Evolutionary conservation across 139 green algal species (phyloP).

Genomic region (Chlorella sp.): DNA sequence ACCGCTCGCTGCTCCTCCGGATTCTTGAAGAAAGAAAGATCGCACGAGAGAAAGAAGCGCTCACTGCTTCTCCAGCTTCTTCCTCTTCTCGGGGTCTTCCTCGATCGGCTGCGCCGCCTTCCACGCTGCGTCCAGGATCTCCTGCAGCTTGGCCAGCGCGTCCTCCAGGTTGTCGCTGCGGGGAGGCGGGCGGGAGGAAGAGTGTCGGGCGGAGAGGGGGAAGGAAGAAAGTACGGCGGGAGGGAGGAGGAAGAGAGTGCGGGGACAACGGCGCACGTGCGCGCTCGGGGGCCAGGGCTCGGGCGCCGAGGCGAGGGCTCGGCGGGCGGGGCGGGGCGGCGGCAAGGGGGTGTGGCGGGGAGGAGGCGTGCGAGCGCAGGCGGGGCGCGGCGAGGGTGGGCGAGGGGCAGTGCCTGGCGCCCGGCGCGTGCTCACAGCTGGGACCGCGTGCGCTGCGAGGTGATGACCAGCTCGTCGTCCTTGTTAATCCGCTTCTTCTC

Average conservation of each 20-base stretch:
- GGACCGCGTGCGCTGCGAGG: slow-evolving; percentile 80
- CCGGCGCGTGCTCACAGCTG: slow-evolving; percentile 68
- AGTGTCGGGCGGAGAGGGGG: too few species aligned
- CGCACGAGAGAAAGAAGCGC: not conserved
- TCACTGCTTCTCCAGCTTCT: slow-evolving; percentile 74
- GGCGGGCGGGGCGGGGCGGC: too few species aligned
- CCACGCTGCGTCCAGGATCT: slow-evolving; percentile 79
- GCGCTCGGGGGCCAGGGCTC: too few species aligned
- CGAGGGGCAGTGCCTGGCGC: too few species aligned
- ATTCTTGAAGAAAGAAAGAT: not conserved
- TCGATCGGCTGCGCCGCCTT: slow-evolving; percentile 73
- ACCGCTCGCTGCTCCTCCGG: not conserved
- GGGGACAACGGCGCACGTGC: not conserved
- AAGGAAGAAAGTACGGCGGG: not conserved
- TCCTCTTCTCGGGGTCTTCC: slow-evolving; percentile 79
- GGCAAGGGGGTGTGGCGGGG: too few species aligned
- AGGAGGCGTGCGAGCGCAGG: too few species aligned
- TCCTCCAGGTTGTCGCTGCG: slow-evolving; percentile 91
- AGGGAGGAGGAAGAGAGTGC: not conserved
- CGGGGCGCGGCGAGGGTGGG: too few species aligned
- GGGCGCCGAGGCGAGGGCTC: too few species aligned
- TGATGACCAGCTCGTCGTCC: slow-evolving; percentile 89
- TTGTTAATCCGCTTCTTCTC: slow-evolving; percentile 95
- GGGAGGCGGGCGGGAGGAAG: not conserved
- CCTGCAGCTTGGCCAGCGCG: slow-evolving; percentile 87